Evolutionary conservation across 1,284 basidiomycete species (phyloP).

Genomic region (Rhodotorula sp.): DNA sequence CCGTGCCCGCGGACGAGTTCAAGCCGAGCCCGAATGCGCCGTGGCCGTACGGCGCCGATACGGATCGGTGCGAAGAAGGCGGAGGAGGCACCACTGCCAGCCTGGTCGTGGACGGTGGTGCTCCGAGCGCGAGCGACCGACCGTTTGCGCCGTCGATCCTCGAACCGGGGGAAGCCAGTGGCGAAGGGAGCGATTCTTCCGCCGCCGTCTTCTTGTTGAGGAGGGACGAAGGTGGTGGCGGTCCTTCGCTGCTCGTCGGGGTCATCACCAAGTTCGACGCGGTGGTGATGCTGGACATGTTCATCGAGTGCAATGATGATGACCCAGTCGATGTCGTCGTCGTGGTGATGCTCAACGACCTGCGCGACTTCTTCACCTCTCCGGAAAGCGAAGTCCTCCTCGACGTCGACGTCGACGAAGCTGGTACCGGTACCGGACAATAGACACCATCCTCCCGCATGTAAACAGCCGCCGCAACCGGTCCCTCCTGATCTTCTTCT

Average conservation of each 20-base stretch:
- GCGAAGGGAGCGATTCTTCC: slow-evolving; percentile 1
- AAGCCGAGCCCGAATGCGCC: background rate
- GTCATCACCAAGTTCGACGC: background rate
- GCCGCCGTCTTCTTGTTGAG: background rate
- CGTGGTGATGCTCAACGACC: background rate
- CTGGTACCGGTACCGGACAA: background rate
- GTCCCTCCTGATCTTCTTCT: background rate
- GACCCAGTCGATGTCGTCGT: background rate
- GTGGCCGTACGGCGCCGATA: background rate
- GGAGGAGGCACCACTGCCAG: too few species aligned
- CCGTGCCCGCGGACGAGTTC: too few species aligned
- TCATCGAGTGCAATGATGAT: background rate
- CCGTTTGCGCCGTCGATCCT: background rate
- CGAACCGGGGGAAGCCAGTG: background rate
- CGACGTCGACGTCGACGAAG: background rate
- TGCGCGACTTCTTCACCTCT: background rate
- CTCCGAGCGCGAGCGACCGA: background rate
- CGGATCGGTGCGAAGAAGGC: background rate
- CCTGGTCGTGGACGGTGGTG: background rate
- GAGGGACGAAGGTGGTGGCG: background rate
- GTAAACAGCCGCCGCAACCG: background rate
- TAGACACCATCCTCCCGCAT: background rate
- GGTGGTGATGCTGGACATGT: background rate
- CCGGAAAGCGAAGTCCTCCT: background rate
- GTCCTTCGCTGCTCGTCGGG: background rate